Conservation (phyloP, 2,329 filamentous ascomycete genomes). For the Penicillium italicum region DNA sequence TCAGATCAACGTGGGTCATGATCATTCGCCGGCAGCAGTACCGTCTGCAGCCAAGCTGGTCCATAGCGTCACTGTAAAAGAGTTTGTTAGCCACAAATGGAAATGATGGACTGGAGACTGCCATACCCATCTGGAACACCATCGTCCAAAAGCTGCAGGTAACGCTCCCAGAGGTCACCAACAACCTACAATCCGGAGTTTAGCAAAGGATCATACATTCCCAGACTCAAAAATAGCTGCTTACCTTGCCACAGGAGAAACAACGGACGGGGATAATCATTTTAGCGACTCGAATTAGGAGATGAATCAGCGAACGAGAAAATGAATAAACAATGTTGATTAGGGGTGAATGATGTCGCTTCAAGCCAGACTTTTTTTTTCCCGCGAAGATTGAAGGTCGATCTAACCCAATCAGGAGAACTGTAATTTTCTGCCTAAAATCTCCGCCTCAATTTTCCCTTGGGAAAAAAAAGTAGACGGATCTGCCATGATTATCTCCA, state of each 20-base stretch:
- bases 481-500: slow-evolving; percentile 2
- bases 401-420: slow-evolving; percentile 8
- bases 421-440: slow-evolving; percentile 14
- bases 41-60: slow-evolving; percentile 84
- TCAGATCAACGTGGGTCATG: slow-evolving; percentile 98
- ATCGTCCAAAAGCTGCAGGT: slow-evolving; percentile 81
- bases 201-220: slow-evolving; percentile 7
- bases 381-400: not conserved
- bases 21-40: slow-evolving; percentile 99
- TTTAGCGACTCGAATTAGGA: slow-evolving; percentile 1
- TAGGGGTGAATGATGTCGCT: slow-evolving; percentile 4
- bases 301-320: not conserved
- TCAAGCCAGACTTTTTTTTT: slow-evolving; percentile 11
- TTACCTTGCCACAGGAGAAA: slow-evolving; percentile 98
- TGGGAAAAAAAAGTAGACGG: slow-evolving; percentile 21
- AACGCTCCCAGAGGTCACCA: slow-evolving; percentile 95
- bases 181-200: slow-evolving; percentile 64
- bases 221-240: slow-evolving; percentile 14
- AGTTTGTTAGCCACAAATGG: slow-evolving; percentile 10
- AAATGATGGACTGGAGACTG: not conserved
- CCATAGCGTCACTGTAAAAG: slow-evolving; percentile 78
- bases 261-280: slow-evolving; percentile 99
- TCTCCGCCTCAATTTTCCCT: slow-evolving; percentile 16
- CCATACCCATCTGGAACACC: slow-evolving; percentile 67
- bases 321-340: slow-evolving; percentile 8